Percentiles rank a stretch among this genome's conserved stretches.
Evolutionary conservation across 495 filamentous ascomycete species (phyloP).

Genomic region (Entonaema liquescens): DNA sequence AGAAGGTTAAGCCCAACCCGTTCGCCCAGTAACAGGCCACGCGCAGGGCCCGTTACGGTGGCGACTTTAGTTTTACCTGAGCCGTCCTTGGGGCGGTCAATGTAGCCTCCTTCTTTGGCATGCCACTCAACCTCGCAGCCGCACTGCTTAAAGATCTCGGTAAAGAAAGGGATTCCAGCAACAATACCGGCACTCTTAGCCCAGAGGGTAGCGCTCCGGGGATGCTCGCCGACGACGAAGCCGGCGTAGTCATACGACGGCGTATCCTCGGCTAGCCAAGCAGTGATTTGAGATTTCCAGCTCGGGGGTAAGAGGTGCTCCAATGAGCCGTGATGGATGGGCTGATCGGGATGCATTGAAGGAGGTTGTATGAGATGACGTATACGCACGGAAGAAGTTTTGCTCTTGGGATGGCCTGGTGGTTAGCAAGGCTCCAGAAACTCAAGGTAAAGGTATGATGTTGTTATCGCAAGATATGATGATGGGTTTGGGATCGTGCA

Average conservation of each 20-base stretch:
- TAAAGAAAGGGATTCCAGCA: slow-evolving; percentile 93
- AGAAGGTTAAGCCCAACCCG: slow-evolving; percentile 92
- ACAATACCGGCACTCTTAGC: slow-evolving; percentile 90
- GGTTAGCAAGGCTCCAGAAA: neutral
- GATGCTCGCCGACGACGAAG: slow-evolving; percentile 87
- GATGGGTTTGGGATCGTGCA: neutral
- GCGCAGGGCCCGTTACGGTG: slow-evolving; percentile 85
- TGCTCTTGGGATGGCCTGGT: neutral
- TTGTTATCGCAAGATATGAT: neutral
- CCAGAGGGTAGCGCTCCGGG: slow-evolving; percentile 80
- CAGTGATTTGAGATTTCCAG: slow-evolving; percentile 80
- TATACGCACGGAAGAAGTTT: neutral
- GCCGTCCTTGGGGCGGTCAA: slow-evolving; percentile 59
- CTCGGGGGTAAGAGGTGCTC: slow-evolving; percentile 83
- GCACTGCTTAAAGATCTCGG: slow-evolving; percentile 90
- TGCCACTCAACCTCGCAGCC: slow-evolving; percentile 93
- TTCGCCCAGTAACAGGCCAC: slow-evolving; percentile 89
- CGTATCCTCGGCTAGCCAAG: slow-evolving; percentile 94
- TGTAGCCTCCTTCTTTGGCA: slow-evolving; percentile 72
- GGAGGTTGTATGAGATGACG: neutral
- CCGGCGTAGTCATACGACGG: slow-evolving; percentile 97
- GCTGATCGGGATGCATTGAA: slow-evolving; percentile 44
- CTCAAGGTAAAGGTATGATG: neutral
- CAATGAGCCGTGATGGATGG: slow-evolving; percentile 72
- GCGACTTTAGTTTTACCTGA: slow-evolving; percentile 68